Percentiles rank a stretch among this genome's conserved stretches.
These are phyloP conservation scores for Cyclotella cryptica DNA, from an alignment of 108 stramenopile genomes.

Conservation along the genomic window DNA sequence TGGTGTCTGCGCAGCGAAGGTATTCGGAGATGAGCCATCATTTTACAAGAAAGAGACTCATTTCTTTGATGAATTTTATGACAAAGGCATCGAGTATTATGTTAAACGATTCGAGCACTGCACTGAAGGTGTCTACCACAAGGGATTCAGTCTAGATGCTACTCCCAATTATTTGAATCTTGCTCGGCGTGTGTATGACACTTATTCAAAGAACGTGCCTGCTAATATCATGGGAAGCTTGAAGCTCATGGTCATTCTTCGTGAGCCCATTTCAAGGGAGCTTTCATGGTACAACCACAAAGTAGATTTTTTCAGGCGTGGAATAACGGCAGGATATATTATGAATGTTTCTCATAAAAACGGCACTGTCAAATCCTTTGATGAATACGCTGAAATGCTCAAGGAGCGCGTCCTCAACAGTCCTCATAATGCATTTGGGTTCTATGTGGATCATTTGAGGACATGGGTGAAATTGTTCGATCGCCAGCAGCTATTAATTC, in stretches of 20 bases:
- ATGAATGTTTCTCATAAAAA: neutral
- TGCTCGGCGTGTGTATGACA: conserved; percentile 22
- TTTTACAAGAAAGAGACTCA: conserved; percentile 52
- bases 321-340: neutral
- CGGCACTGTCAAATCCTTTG: conserved; percentile 30
- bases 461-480: conserved; percentile 39
- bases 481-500: conserved; percentile 31
- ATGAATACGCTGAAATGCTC: conserved; percentile 22
- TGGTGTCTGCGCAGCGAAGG: conserved; percentile 17
- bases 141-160: conserved; percentile 32
- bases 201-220: neutral
- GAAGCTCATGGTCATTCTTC: conserved; percentile 45
- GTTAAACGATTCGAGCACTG: conserved; percentile 31
- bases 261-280: conserved; percentile 51
- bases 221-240: conserved; percentile 3
- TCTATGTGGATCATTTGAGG: conserved; percentile 25
- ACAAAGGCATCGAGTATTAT: conserved; percentile 37
- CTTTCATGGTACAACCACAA: conserved; percentile 50
- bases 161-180: conserved; percentile 35
- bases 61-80: conserved; percentile 43
- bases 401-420: neutral
- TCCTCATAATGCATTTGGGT: neutral
- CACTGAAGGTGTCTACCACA: neutral
- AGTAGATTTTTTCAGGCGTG: neutral
- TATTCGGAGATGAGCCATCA: conserved; percentile 34